A percentile compares a stretch with the other conserved stretches of the same genome.
phyloP scores from a whole-genome alignment of 176 grass and related monocot species.

The Typha latifolia region DNA sequence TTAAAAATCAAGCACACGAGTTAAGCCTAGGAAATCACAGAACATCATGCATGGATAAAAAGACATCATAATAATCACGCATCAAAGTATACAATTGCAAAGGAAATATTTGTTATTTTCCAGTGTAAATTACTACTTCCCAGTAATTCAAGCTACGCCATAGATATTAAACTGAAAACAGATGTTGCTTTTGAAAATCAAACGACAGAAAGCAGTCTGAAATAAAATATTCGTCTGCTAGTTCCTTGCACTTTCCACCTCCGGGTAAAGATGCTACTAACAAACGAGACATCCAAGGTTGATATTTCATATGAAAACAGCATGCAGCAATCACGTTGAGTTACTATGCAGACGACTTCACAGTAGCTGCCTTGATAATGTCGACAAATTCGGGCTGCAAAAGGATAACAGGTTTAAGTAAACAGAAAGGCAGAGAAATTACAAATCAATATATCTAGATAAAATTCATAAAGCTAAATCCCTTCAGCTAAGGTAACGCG shows the following conservation, averaged over 20 bases:
- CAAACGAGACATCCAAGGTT: background rate
- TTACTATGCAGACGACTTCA: constrained; percentile 47
- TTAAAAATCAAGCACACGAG: too few species aligned
- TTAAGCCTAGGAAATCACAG: too few species aligned
- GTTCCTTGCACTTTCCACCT: background rate
- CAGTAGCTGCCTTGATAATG: constrained; percentile 60
- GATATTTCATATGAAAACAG: background rate
- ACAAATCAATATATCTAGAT: background rate
- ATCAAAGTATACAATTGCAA: too few species aligned
- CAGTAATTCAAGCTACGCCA: too few species aligned
- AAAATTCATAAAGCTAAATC: background rate
- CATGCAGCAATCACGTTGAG: background rate
- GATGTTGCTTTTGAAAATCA: too few species aligned
- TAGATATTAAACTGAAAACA: too few species aligned
- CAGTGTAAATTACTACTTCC: too few species aligned
- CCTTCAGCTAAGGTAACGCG: too few species aligned
- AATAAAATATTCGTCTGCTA: background rate
- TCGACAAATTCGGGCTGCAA: constrained; percentile 82
- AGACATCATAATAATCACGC: too few species aligned
- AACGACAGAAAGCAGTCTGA: background rate
- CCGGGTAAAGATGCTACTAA: background rate
- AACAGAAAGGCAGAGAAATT: background rate
- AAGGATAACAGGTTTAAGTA: constrained; percentile 8
- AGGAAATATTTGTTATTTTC: too few species aligned
- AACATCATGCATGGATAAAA: too few species aligned